A percentile compares a stretch with the other conserved stretches of the same genome.
Evolutionary conservation across 2,329 filamentous ascomycete species (phyloP).

Genomic region (Neofusicoccum ribis): DNA sequence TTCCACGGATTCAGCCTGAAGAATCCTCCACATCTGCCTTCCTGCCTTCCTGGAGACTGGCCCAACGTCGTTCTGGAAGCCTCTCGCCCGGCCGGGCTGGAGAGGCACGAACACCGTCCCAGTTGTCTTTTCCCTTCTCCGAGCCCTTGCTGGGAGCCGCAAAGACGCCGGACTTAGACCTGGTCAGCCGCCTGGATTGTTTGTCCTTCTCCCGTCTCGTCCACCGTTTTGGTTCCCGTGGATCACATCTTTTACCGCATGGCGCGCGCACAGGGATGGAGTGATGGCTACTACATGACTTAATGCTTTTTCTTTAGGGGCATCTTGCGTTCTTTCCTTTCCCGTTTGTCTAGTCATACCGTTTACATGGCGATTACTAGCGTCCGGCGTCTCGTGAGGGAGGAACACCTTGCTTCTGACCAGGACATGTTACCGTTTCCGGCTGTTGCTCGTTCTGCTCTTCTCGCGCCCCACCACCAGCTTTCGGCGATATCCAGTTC

Average conservation of each 20-base stretch:
- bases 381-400: slow-evolving; percentile 18
- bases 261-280: slow-evolving; percentile 15
- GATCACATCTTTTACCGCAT: slow-evolving; percentile 15
- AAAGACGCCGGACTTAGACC: slow-evolving; percentile 18
- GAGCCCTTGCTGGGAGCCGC: slow-evolving; percentile 5
- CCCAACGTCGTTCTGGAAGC: slow-evolving; percentile 6
- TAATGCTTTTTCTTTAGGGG: slow-evolving; percentile 20
- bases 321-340: slow-evolving; percentile 11
- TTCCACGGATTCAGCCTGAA: slow-evolving; percentile 16
- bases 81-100: slow-evolving; percentile 6
- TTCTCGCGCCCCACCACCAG: slow-evolving; percentile 3
- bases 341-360: slow-evolving; percentile 10
- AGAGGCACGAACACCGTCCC: not conserved
- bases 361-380: slow-evolving; percentile 16
- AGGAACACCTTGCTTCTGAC: slow-evolving; percentile 16
- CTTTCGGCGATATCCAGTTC: slow-evolving; percentile 14
- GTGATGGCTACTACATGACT: slow-evolving; percentile 16
- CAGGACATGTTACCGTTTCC: slow-evolving; percentile 15
- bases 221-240: slow-evolving; percentile 13
- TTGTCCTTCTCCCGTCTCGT: slow-evolving; percentile 15
- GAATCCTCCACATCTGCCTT: not conserved
- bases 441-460: slow-evolving; percentile 17
- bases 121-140: not conserved
- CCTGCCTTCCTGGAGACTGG: slow-evolving; percentile 2
- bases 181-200: slow-evolving; percentile 16